Conservation (phyloP, 257 asterid genomes). For the Solanum chiquidenum region DNA sequence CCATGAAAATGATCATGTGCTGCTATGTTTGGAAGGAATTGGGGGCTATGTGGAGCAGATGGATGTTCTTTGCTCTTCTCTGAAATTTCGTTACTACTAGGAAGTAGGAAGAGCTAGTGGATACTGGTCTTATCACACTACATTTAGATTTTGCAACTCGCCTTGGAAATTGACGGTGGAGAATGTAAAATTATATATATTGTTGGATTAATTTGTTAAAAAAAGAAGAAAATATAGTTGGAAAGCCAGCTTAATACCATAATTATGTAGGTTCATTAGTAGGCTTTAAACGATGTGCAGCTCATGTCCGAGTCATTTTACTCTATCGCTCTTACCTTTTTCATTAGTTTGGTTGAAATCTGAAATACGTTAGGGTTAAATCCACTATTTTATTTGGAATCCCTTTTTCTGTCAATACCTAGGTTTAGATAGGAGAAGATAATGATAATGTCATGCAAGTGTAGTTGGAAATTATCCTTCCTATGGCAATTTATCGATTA, state of each 20-base stretch:
- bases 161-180: not conserved
- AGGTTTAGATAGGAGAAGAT: not conserved
- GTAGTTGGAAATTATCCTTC: not conserved
- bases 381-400: not conserved
- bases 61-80: not conserved
- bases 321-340: not conserved
- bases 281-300: not conserved
- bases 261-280: not conserved
- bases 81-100: not conserved
- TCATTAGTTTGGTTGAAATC: not conserved
- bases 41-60: not conserved
- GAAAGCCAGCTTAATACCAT: not conserved
- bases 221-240: not conserved
- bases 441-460: not conserved
- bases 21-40: not conserved
- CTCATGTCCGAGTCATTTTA: not conserved
- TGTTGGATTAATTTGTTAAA: not conserved
- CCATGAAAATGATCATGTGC: not conserved
- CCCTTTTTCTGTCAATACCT: not conserved
- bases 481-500: not conserved
- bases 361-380: not conserved
- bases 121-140: not conserved
- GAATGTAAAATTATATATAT: not conserved
- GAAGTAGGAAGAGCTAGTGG: not conserved
- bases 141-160: not conserved